Evolutionary conservation across 2,329 filamentous ascomycete species (phyloP), one percentile per base, ranked within the genome.

Genomic region (Sporothrix schenckii): DNA sequence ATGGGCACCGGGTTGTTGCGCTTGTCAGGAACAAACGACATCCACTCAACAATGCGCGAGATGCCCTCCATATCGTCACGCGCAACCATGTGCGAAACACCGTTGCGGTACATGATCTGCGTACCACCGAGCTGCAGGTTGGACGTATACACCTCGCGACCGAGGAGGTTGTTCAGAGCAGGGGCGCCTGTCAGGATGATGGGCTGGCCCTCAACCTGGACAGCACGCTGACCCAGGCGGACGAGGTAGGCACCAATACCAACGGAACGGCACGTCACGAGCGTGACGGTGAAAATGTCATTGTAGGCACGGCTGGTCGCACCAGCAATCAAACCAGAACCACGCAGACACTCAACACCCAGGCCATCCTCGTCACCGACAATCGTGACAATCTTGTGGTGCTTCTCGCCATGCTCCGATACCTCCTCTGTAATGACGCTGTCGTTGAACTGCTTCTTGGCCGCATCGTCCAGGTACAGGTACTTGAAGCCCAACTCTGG

Each of bases 51-150:
- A 79, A 99, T 98, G 87, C 96, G 96, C 77, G 92, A 93, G 27
- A 99, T 92, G 88, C 95, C 95, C 77, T 94, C 94, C 77, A 99
- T 98, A 83, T 99, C 95, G 78, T 99, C 94, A 76, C 91, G 92
- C 77, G 95, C 95, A 75, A 94, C 97, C 92, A 98, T 94, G 85
- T 99, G 95, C 27, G 95, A 98, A 54, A 99, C 95, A 88, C 95
- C 95, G 80, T 99, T 99, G 84, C 92, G 94, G 89, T 99, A 98
- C 95, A 99, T 99, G 87, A 99, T 99, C 83, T 99, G 95, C n/a
- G 95, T 99, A 76, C 95, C 95, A 89, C 95, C 95, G 74, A 99
- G 92, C 85, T 99, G 95, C 78, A 99, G 83, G 87, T 99, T 99
- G 72, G 95, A 98, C 30, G 95, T 97, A 85, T 99, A 99, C 41